Evolutionary conservation across 2,329 filamentous ascomycete species (phyloP).

Genomic region (Fusarium sp.): DNA sequence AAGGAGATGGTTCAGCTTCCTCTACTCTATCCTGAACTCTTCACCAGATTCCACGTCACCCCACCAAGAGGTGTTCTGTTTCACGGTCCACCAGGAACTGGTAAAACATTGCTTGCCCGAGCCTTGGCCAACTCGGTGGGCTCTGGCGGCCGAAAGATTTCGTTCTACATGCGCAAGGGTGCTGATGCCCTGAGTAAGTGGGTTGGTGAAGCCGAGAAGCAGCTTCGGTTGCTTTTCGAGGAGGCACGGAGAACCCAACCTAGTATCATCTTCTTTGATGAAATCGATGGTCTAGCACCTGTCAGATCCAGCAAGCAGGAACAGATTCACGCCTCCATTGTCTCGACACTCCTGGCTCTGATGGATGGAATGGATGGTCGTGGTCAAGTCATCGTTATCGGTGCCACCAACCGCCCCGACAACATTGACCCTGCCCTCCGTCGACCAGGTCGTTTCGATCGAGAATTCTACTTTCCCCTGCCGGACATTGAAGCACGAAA

Average conservation of each 20-base stretch:
- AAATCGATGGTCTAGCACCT: constrained; percentile 96
- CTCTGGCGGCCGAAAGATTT: constrained; percentile 91
- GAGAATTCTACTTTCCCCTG: constrained; percentile 97
- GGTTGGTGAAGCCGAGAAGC: constrained; percentile 98
- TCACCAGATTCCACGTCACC: constrained; percentile 90
- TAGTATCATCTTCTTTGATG: constrained; percentile 99
- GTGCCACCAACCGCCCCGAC: constrained; percentile 97
- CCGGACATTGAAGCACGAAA: constrained; percentile 84
- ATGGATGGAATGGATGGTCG: constrained; percentile 99
- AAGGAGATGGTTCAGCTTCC: constrained; percentile 99
- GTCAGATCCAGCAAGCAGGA: constrained; percentile 98
- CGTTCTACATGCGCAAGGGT: constrained; percentile 99
- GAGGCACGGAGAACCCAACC: constrained; percentile 96
- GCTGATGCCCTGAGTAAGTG: constrained; percentile 98
- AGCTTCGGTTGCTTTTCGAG: constrained; percentile 92
- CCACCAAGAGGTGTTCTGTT: constrained; percentile 96
- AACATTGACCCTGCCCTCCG: constrained; percentile 97
- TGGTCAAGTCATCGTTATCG: constrained; percentile 97
- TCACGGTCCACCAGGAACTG: constrained; percentile 95
- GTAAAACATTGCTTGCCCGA: constrained; percentile 95
- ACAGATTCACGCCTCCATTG: constrained; percentile 98
- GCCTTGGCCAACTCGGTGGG: constrained; percentile 93
- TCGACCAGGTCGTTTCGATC: constrained; percentile 92
- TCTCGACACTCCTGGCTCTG: constrained; percentile 90
- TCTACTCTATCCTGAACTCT: constrained; percentile 93